Conservation (phyloP, 768 basidiomycete species). For the Crepidotus variabilis region DNA sequence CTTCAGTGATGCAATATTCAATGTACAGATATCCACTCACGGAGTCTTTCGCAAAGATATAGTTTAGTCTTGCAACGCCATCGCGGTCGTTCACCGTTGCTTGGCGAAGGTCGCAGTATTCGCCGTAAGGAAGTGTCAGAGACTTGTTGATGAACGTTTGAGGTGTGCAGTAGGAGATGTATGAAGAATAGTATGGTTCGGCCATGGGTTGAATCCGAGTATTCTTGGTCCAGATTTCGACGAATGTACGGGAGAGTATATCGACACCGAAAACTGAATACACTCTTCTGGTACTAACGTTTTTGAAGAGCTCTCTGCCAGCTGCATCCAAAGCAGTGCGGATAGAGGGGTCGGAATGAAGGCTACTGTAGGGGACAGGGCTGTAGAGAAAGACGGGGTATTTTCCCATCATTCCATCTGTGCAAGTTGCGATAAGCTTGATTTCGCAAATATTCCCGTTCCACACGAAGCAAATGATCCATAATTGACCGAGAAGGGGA, state of each 20-base stretch:
- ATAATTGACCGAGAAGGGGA: constrained; percentile 21
- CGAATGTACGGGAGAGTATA: constrained; percentile 41
- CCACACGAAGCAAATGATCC: constrained; percentile 28
- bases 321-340: constrained; percentile 37
- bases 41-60: constrained; percentile 53
- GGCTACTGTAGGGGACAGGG: constrained; percentile 32
- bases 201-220: constrained; percentile 34
- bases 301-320: constrained; percentile 31
- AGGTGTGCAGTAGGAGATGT: constrained; percentile 50
- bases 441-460: constrained; percentile 21
- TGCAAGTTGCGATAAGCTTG: constrained; percentile 58
- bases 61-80: constrained; percentile 44
- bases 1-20: constrained; percentile 32
- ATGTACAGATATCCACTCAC: constrained; percentile 32
- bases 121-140: constrained; percentile 7
- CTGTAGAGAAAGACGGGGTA: constrained; percentile 69
- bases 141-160: constrained; percentile 29
- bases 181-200: constrained; percentile 61
- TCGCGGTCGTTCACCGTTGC: constrained; percentile 34
- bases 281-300: constrained; percentile 26
- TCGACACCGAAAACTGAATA: constrained; percentile 67
- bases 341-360: constrained; percentile 32
- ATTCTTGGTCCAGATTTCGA: constrained; percentile 40
- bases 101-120: constrained; percentile 36
- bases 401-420: constrained; percentile 46